These are phyloP conservation scores for Bauhinia variegata DNA, from an alignment of 306 rosid species.

Conservation along the genomic window DNA sequence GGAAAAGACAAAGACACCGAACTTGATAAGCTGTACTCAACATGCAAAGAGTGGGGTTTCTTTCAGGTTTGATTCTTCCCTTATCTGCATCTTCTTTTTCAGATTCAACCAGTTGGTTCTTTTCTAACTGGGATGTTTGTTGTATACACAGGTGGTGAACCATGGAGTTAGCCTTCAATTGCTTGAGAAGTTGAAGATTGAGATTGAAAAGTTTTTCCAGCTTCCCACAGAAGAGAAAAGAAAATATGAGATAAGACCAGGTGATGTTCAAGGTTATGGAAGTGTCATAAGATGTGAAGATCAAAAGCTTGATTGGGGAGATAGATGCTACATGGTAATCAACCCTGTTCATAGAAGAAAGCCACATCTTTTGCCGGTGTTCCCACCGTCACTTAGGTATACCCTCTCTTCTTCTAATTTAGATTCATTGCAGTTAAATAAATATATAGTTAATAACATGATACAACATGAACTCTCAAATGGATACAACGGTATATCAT, in stretches of 20 bases:
- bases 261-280: slow-evolving; percentile 85
- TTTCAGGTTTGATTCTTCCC: slow-evolving; percentile 65
- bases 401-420: no score
- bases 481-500: no score
- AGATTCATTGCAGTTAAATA: no score
- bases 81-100: no score
- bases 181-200: slow-evolving; percentile 52
- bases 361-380: slow-evolving; percentile 60
- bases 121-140: no score
- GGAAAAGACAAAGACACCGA: slow-evolving; percentile 33
- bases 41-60: slow-evolving; percentile 83
- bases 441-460: no score
- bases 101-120: no score
- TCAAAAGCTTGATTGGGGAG: slow-evolving; percentile 86
- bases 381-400: slow-evolving; percentile 63
- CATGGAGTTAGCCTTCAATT: slow-evolving; percentile 65
- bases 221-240: slow-evolving; percentile 67
- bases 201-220: slow-evolving; percentile 62
- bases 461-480: no score
- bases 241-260: slow-evolving; percentile 52
- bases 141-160: slow-evolving; percentile 66
- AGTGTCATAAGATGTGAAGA: slow-evolving; percentile 41
- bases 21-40: slow-evolving; percentile 51
- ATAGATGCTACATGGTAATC: slow-evolving; percentile 58
- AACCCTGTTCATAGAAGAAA: slow-evolving; percentile 66